These are phyloP conservation scores for Esteya vermicola DNA, from an alignment of 2,329 filamentous ascomycete species.

Conservation along the genomic window DNA sequence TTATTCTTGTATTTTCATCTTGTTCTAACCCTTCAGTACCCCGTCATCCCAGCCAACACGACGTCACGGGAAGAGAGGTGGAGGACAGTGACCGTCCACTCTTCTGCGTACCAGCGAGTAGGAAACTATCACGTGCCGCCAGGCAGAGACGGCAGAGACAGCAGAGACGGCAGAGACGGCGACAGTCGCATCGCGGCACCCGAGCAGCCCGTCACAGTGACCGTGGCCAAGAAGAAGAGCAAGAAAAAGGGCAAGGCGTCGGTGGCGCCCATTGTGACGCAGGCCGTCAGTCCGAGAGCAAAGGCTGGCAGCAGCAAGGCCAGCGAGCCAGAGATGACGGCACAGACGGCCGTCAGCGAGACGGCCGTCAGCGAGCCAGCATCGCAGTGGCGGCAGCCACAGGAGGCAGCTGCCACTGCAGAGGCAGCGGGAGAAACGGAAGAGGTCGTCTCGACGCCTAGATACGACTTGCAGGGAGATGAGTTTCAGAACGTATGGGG, in stretches of 20 bases:
- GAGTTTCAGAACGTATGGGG: conserved; percentile 13
- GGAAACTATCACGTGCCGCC: conserved; percentile 3
- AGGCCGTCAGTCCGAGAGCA: background rate
- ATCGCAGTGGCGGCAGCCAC: conserved; percentile 7
- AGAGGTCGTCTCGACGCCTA: conserved; percentile 2
- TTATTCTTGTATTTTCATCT: conserved; percentile 12
- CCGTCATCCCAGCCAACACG: conserved; percentile 71
- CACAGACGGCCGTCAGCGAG: conserved; percentile 3
- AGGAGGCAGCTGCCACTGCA: conserved; percentile 1
- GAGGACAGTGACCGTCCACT: conserved; percentile 9
- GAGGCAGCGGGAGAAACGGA: background rate
- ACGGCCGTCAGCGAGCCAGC: conserved; percentile 8
- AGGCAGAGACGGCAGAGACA: background rate
- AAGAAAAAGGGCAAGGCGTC: conserved; percentile 7
- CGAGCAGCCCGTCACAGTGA: background rate
- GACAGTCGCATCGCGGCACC: background rate
- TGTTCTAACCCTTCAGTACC: conserved; percentile 46
- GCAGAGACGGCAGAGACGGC: background rate
- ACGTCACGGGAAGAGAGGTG: conserved; percentile 54
- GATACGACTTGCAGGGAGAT: conserved; percentile 11
- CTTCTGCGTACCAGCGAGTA: conserved; percentile 21
- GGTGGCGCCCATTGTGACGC: background rate
- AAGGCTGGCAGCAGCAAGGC: background rate
- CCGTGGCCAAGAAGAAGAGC: conserved; percentile 11
- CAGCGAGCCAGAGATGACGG: background rate